Evolutionary conservation across 495 filamentous ascomycete species (phyloP).

Genomic region (Tuber calosporum): DNA sequence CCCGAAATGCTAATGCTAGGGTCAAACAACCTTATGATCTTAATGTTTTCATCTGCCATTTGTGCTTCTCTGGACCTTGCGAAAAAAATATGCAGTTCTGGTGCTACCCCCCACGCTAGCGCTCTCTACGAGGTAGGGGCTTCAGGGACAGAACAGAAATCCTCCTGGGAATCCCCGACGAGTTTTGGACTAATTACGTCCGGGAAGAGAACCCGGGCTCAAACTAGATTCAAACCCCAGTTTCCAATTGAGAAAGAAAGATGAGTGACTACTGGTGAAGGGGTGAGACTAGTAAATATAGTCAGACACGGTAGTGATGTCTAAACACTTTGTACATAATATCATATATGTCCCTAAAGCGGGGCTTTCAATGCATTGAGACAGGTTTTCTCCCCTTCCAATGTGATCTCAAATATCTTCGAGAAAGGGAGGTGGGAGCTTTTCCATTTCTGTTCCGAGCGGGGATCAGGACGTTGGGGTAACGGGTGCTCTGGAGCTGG

Average conservation of each 20-base stretch:
- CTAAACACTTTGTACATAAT: neutral
- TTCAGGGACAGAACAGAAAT: too few species aligned
- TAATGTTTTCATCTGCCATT: neutral
- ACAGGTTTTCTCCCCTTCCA: neutral
- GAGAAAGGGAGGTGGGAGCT: neutral
- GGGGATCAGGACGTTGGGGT: neutral
- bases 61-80: neutral
- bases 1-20: neutral
- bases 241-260: neutral
- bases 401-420: too few species aligned
- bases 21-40: neutral
- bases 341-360: neutral
- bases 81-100: neutral
- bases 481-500: neutral
- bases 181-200: too few species aligned
- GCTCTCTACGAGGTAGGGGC: neutral
- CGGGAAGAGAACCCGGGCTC: too few species aligned
- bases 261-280: neutral
- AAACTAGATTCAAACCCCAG: neutral
- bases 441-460: neutral
- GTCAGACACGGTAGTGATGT: neutral
- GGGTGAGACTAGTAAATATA: neutral
- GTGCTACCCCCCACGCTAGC: too few species aligned
- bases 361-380: neutral
- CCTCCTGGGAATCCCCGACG: too few species aligned